Base-by-base conservation (phyloP, 371 early-diverging fungal species). In the Rhizomucor miehei region DNA sequence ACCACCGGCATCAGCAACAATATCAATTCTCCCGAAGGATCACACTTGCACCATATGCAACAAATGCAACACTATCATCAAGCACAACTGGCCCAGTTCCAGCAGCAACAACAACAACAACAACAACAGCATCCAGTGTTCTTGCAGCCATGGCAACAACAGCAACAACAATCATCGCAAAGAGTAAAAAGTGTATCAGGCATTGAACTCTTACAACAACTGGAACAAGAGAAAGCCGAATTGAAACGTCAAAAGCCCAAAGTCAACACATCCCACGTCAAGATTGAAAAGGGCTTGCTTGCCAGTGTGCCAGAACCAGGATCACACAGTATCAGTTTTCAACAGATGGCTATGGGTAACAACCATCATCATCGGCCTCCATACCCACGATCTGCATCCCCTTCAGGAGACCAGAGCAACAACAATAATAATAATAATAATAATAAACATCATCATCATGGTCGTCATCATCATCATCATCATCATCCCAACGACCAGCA, bases 221-320 rank as follows among this genome's bases (percentile, higher is more conserved):
- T 69, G 20, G 77, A 77, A 34, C 74, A 71, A 48, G 74, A 77
- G 49, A 73, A 67, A 43, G 71, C 69, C 13, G 69, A 69, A 21
- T 44, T 54, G 13, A 67, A 67, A 25, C 56, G 73, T 14, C 67
- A 68, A 43, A 73, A 69, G 19, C 65, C 73, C 5, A 70, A 69
- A 23, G 17, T 69, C 4, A 62, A 71, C 40, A 52, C 69, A 38
- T 67, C 70, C 20, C 58, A 75, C 38, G 69, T 66, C 8, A 73
- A 68, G 35, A 73, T 77, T 34, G 71, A 77, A 58, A 57, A 57
- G 37, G 77, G 77, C 6, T 51, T 77, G 10, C 51, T 77, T 21
- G 70, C 70, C 41, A 65, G 61, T 44, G 38, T 77, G 37, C 77
- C 77, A 25, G 69, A 73, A 45, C 66, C 74, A 1, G 77, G 77